phyloP scores from a whole-genome alignment of 805 yeast species.

The Yarrowia sp. region DNA sequence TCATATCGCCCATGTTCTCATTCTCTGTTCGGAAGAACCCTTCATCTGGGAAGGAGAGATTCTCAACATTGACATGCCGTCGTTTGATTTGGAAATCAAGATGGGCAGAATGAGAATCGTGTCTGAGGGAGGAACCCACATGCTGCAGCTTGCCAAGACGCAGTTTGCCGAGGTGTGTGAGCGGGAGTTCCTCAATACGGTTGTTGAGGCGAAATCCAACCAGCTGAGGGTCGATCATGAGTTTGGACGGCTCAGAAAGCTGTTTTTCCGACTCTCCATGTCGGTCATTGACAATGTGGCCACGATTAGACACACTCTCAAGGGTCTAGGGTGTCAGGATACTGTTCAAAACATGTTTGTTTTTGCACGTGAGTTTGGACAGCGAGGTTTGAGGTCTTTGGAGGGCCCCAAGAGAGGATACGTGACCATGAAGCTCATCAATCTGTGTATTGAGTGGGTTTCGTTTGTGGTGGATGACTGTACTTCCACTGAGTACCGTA shows the following conservation, averaged over 20 bases:
- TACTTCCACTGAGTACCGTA: slow-evolving; percentile 82
- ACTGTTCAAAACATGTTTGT: slow-evolving; percentile 69
- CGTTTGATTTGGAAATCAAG: slow-evolving; percentile 49
- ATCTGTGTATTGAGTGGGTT: slow-evolving; percentile 84
- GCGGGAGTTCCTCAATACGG: slow-evolving; percentile 45
- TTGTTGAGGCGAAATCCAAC: slow-evolving; percentile 67
- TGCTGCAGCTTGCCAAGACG: slow-evolving; percentile 55
- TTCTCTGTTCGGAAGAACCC: slow-evolving; percentile 77
- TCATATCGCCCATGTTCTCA: slow-evolving; percentile 63
- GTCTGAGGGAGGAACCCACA: slow-evolving; percentile 63
- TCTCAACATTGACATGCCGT: slow-evolving; percentile 47
- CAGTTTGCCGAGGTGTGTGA: slow-evolving; percentile 58
- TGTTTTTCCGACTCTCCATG: slow-evolving; percentile 65
- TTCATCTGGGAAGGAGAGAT: slow-evolving; percentile 88
- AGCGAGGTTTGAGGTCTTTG: slow-evolving; percentile 61
- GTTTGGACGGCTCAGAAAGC: slow-evolving; percentile 60
- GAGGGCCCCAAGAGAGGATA: slow-evolving; percentile 66
- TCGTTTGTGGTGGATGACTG: slow-evolving; percentile 92
- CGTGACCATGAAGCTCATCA: slow-evolving; percentile 68
- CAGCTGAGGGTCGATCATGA: slow-evolving; percentile 71
- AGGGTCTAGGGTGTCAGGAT: slow-evolving; percentile 67
- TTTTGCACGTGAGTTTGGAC: slow-evolving; percentile 79
- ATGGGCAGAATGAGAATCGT: slow-evolving; percentile 67
- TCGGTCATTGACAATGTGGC: slow-evolving; percentile 62
- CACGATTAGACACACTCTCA: slow-evolving; percentile 51